Base-by-base conservation (phyloP, 2,329 filamentous ascomycete species). In the Fusarium nygamai region DNA sequence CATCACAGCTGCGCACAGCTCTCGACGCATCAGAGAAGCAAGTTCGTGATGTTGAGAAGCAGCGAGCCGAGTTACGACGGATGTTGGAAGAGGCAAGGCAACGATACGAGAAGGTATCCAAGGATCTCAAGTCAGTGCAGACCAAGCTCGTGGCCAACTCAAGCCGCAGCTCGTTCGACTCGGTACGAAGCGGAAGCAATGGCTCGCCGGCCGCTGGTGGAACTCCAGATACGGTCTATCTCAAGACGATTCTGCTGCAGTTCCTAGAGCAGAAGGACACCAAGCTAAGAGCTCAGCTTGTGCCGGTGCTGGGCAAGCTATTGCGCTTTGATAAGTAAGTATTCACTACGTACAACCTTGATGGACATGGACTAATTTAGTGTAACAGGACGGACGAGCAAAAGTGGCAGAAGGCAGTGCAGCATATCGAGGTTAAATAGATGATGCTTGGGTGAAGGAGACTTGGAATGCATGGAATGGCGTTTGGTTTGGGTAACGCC, bases 11-110 rank as follows among this genome's bases (percentile, higher is more conserved):
- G 38, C 91, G 93, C 4, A 89, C 94, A 67, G 92, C 95, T 1
- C 87, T 99, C 3, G 95, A 98, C 76, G 93, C 94, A 54, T 96
- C 93, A 41, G 96, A 99, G 83, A 91, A 89, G 80, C 94, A 97
- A 82, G 91, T 93, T 1, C 89, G 91, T 36, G 93, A 96, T n/a
- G 87, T 93, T 10, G 95, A 98, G 82, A 94, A 91, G 83, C 94
- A 97, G 79, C 93, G 92, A 73, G 85, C 86, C 1, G 95, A 98
- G 69, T 84, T 97, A 58, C 89, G 93, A 51, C 90, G 91, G 47
- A 87, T 92, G 38, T 88, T 97, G 6, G 94, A 98, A 76, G 95
- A 98, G 74, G 90, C 91, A 34, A 92, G 92, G 73, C 86, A 88
- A 63, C 90, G 93, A 19, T 90, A 96, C 70, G 95, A 98, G 80